Base-by-base conservation (phyloP, 257 asterid species). In the Solanum raphanifolium region DNA sequence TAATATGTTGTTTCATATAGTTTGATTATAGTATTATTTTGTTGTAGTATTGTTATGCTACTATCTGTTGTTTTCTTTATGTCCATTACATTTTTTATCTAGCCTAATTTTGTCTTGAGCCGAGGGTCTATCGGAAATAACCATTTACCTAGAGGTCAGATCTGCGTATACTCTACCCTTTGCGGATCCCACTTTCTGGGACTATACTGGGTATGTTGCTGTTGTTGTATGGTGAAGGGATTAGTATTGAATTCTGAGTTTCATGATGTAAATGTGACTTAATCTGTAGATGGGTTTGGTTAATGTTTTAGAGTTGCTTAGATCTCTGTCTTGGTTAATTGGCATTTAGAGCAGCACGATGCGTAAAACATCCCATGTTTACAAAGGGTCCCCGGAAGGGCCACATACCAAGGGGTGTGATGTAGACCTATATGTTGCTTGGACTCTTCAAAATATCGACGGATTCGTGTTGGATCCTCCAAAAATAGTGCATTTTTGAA, bases 101-200 rank as follows among this genome's bases (percentile, higher is more conserved):
- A 58, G 25, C 21, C 10, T 58, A 23, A 20, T 58, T 58, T 62
- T 23, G 0, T 62, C 69, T 62, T 62, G 71, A n/a, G 31, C 7
- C 7, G 3, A 62, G 7, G 16, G 0, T n/a, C 16, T 62, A n/a
- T 4, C 0, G 16, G 7, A 62, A 62, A 62, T 0, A 23, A 10
- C 31, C 1, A 12, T 9, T 11, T n/a, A 10, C 7, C 31, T 62
- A 62, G 15, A 62, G 71, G 71, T 62, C 1, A 62, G 71, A 10
- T 62, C 3, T 0, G 69, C 0, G 69, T 4, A 23, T 9, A 60
- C 6, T 60, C 13, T 60, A 9, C 0, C 15, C 15, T 62, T 7
- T 2, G 0, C 29, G 2, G 29, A 62, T 23, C 31, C 1, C 29
- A 62, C 1, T 55, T 55, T 18, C 5, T 62, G 31, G 7, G 31